Conservation (phyloP, 1,284 basidiomycete species). For the Porodaedalea pini region DNA sequence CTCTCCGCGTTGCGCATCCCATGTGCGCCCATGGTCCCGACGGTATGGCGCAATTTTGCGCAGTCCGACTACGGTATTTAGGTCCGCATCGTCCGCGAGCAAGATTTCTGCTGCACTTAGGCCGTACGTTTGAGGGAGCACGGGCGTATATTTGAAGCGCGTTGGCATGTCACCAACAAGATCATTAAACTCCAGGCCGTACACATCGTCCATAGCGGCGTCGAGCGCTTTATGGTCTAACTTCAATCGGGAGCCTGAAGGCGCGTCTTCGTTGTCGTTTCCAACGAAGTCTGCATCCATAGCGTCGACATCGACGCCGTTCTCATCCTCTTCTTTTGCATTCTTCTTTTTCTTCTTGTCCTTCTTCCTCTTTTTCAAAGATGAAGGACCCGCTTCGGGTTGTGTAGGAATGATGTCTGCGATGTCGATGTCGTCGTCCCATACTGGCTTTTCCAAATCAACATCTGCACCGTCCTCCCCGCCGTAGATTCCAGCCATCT, state of each 20-base stretch:
- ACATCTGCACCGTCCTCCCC: conserved; percentile 34
- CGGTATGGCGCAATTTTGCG: conserved; percentile 92
- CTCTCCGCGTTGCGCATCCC: conserved; percentile 63
- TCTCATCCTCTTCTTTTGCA: conserved; percentile 40
- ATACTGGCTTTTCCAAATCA: conserved; percentile 74
- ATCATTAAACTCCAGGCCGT: conserved; percentile 92
- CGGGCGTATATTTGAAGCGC: conserved; percentile 87
- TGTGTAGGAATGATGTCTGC: conserved; percentile 57
- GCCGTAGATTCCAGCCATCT: conserved; percentile 72
- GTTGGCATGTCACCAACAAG: conserved; percentile 91
- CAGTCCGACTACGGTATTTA: conserved; percentile 87
- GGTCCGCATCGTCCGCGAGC: conserved; percentile 87
- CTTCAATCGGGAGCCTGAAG: conserved; percentile 58
- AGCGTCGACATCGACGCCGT: conserved; percentile 61
- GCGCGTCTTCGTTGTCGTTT: conserved; percentile 22
- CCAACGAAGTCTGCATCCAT: conserved; percentile 69
- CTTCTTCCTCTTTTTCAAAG: conserved; percentile 39
- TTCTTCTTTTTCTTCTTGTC: conserved; percentile 53
- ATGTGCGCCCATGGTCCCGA: conserved; percentile 45
- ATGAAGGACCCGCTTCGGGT: conserved; percentile 23
- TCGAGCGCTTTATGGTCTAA: conserved; percentile 80
- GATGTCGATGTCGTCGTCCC: conserved; percentile 88
- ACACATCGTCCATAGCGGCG: conserved; percentile 88
- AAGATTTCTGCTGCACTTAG: conserved; percentile 88
- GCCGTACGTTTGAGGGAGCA: conserved; percentile 65